These are phyloP conservation scores for Phanerodontia chrysosporium DNA, from an alignment of 768 basidiomycete genomes.

Conservation along the genomic window DNA sequence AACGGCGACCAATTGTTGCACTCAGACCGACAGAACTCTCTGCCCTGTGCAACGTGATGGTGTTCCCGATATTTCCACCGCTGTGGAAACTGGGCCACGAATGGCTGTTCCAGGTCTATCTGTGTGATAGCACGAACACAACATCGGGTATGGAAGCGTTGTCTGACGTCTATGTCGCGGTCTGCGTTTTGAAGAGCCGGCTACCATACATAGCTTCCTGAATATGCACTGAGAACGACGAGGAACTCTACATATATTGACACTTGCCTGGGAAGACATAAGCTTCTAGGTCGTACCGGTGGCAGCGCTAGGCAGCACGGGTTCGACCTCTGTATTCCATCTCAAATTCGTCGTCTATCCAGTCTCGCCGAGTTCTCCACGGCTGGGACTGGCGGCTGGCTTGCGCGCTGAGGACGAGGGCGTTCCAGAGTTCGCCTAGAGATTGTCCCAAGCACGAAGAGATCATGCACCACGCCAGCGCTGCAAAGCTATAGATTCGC, in stretches of 20 bases:
- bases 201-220: not conserved
- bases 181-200: not conserved
- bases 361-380: slow-evolving; percentile 32
- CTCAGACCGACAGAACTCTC: not conserved
- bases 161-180: not conserved
- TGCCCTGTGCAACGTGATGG: not conserved
- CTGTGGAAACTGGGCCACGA: not conserved
- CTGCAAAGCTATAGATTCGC: slow-evolving; percentile 35
- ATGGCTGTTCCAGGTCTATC: not conserved
- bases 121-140: not conserved
- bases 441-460: slow-evolving; percentile 63
- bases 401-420: slow-evolving; percentile 37
- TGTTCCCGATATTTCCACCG: not conserved
- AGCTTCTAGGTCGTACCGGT: not conserved
- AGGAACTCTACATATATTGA: not conserved
- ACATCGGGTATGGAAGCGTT: not conserved
- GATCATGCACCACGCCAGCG: slow-evolving; percentile 61
- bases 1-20: not conserved
- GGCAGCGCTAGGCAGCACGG: slow-evolving; percentile 12
- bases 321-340: slow-evolving; percentile 41
- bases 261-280: not conserved
- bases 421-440: slow-evolving; percentile 46
- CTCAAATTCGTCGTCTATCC: slow-evolving; percentile 53
- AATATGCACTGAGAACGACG: not conserved
- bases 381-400: slow-evolving; percentile 19